A percentile compares a stretch with the other conserved stretches of the same genome.
phyloP scores from a whole-genome alignment of 2,329 filamentous ascomycete genomes.

The Chrysoporthe deuterocubensis region DNA sequence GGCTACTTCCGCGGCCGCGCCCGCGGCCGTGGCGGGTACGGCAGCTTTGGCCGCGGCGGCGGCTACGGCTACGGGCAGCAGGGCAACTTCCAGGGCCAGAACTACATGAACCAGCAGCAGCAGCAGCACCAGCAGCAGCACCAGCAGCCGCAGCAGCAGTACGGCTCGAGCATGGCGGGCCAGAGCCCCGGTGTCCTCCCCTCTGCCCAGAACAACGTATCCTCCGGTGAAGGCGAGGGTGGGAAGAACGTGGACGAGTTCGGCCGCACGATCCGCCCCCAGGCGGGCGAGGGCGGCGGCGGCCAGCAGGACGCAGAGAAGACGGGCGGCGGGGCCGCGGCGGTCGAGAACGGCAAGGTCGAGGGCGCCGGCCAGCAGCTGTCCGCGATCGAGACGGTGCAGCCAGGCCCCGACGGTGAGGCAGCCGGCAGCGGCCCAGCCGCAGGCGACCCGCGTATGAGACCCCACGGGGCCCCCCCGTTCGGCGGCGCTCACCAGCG shows the following conservation, averaged over 20 bases:
- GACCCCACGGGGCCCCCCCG: constrained; percentile 17
- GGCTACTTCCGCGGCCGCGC: constrained; percentile 66
- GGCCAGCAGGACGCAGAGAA: constrained; percentile 11
- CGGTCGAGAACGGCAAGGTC: constrained; percentile 21
- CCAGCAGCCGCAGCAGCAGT: constrained; percentile 23
- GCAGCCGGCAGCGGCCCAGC: neutral
- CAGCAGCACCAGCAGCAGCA: constrained; percentile 31
- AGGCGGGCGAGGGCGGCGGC: constrained; percentile 18
- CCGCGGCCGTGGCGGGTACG: constrained; percentile 59
- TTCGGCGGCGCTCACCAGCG: constrained; percentile 23
- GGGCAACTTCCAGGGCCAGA: constrained; percentile 37
- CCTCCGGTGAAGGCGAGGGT: constrained; percentile 24
- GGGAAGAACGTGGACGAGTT: constrained; percentile 37
- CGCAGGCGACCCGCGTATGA: constrained; percentile 27
- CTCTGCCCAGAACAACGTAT: constrained; percentile 14
- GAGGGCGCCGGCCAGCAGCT: constrained; percentile 12
- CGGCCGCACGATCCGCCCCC: constrained; percentile 36
- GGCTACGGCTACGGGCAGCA: constrained; percentile 50
- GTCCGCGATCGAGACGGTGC: constrained; percentile 17
- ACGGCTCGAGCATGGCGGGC: constrained; percentile 28
- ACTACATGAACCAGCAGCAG: constrained; percentile 33
- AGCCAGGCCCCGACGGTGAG: constrained; percentile 3
- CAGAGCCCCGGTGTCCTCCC: constrained; percentile 21
- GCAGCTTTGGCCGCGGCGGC: constrained; percentile 54
- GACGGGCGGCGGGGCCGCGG: constrained; percentile 25